Evolutionary conservation across 805 yeast genomes (phyloP).

Genomic region (Saccharomycopsis olivae): DNA sequence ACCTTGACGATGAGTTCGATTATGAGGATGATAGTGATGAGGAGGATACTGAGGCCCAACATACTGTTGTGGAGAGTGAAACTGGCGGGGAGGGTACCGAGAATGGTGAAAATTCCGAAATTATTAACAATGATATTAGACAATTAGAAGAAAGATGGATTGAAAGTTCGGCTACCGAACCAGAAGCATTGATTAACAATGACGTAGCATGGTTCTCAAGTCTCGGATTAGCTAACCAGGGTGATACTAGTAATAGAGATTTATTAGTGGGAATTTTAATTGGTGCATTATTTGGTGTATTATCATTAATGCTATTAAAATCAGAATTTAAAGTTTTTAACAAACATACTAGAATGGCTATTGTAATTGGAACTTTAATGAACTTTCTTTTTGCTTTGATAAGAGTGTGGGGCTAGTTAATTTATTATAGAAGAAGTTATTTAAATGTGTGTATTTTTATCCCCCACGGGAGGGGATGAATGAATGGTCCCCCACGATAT

Average conservation of each 20-base stretch:
- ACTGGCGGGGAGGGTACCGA: constrained; percentile 15
- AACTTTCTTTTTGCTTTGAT: constrained; percentile 60
- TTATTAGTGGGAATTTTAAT: constrained; percentile 57
- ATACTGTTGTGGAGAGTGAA: constrained; percentile 2
- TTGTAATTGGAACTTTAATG: constrained; percentile 58
- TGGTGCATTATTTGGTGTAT: constrained; percentile 69
- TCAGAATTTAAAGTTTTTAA: constrained; percentile 48
- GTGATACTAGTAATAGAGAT: constrained; percentile 41
- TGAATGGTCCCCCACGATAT: too few species aligned
- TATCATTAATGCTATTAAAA: constrained; percentile 52
- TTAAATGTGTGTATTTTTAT: too few species aligned
- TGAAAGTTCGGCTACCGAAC: constrained; percentile 55
- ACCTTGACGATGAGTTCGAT: constrained; percentile 17
- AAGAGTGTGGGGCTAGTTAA: constrained; percentile 23
- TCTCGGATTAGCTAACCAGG: constrained; percentile 18
- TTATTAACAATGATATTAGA: constrained; percentile 33
- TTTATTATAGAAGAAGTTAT: too few species aligned
- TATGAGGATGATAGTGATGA: constrained; percentile 19
- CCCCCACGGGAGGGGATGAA: too few species aligned
- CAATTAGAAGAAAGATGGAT: constrained; percentile 84
- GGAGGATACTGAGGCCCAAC: constrained; percentile 18
- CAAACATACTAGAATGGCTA: constrained; percentile 54
- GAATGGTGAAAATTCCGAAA: neutral
- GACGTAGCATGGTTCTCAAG: constrained; percentile 29
- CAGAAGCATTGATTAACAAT: constrained; percentile 32